phyloP scores from a whole-genome alignment of 345 rosid genomes.

The Murraya paniculata region DNA sequence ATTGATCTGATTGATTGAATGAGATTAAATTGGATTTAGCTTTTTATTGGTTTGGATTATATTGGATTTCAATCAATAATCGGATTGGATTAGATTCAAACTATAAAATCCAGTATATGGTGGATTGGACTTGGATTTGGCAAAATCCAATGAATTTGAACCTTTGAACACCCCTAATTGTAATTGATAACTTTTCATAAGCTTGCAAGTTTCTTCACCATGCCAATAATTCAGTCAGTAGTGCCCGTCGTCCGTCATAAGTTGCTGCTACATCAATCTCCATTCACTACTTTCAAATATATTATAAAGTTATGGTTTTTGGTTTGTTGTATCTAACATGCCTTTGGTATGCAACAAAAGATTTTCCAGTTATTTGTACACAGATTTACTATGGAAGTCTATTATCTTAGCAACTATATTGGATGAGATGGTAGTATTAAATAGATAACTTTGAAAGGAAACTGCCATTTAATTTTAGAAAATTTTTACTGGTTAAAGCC shows the following conservation, averaged over 20 bases:
- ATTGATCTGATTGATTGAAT: too few species aligned
- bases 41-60: too few species aligned
- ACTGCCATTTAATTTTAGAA: not conserved
- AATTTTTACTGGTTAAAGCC: not conserved
- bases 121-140: too few species aligned
- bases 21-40: too few species aligned
- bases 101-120: too few species aligned
- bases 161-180: too few species aligned
- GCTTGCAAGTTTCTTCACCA: not conserved
- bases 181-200: not conserved
- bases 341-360: not conserved
- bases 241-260: not conserved
- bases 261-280: not conserved
- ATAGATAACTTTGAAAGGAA: too few species aligned
- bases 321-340: not conserved
- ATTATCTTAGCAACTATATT: too few species aligned
- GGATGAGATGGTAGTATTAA: too few species aligned
- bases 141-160: too few species aligned
- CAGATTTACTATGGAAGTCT: not conserved
- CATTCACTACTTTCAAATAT: not conserved
- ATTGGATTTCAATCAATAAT: too few species aligned
- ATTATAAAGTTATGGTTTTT: not conserved
- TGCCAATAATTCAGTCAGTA: not conserved
- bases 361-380: not conserved
- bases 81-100: too few species aligned